Conservation (phyloP, 495 filamentous ascomycete species). For the Trypethelium eluteriae region DNA sequence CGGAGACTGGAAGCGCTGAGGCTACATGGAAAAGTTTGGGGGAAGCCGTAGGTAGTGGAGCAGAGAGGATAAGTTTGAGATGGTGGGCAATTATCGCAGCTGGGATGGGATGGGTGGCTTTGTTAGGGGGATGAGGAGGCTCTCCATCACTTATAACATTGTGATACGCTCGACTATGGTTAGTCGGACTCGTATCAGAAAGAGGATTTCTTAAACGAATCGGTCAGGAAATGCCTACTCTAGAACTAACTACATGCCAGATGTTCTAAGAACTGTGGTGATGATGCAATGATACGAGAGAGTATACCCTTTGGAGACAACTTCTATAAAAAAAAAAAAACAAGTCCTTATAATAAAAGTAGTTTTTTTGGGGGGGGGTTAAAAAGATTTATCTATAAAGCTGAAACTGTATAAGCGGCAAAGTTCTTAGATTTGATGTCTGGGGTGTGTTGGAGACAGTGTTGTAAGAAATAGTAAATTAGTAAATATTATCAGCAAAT, state of each 20-base stretch:
- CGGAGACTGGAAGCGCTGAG: not conserved
- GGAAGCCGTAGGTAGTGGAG: not conserved
- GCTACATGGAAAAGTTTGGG: not conserved
- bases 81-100: not conserved
- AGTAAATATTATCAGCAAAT: too few species aligned
- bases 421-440: too few species aligned
- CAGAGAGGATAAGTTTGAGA: not conserved
- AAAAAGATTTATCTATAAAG: too few species aligned
- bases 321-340: too few species aligned
- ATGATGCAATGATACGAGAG: not conserved
- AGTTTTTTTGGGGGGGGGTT: too few species aligned
- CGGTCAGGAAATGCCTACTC: not conserved
- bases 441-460: too few species aligned
- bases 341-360: too few species aligned
- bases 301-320: not conserved
- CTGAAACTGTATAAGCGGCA: too few species aligned
- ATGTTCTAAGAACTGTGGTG: not conserved
- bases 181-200: not conserved
- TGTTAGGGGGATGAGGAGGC: not conserved
- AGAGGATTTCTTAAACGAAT: not conserved
- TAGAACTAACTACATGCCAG: not conserved
- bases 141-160: not conserved
- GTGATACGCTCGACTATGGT: not conserved
- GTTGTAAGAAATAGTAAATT: too few species aligned
- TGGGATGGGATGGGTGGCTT: not conserved